Evolutionary conservation across 768 basidiomycete genomes (phyloP), one percentile per base, ranked within the genome.

Genomic region (Phylloporus arenicola): DNA sequence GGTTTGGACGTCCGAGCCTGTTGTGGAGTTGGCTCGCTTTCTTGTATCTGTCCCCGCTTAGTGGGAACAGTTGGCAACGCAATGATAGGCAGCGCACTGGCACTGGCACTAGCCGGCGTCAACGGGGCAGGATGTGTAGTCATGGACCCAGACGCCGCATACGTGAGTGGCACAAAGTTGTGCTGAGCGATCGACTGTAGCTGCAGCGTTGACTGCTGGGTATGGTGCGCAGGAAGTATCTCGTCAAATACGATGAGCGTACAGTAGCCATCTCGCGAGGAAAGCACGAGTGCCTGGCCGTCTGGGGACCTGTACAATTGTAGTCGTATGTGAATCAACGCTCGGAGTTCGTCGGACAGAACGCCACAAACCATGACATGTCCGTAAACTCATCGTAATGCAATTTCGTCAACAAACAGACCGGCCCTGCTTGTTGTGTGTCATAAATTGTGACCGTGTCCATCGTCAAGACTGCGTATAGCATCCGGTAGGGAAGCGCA

Each of bases 381-480:
- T 99, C 96, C 7, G 96, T 98, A 64, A 98, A 98, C 61, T 95
- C 92, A 54, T 95, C 92, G 65, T 96, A 98, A 70, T 99, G 96
- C 54, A 98, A 71, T 61, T 94, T 95, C 25, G 88, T 91, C 56
- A 99, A 79, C 59, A 98, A 72, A 61, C 92, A 92, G 45, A 97
- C 78, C 0, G 96, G 96, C 3, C 86, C 82, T 1, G 90, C 80
- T 72, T 98, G 95, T 70, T 98, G 96, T 4, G 94, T 98, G 65
- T 99, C 96, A 64, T 99, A 93, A 46, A 99, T 85, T 24, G 88
- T 79, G 40, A 99, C 83, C 0, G 91, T 85, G 68, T 99, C 96
- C 83, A 93, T 96, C 19, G 95, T 96, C 43, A 92, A 87, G 14
- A 98, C 92, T 2, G 96, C 92, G 60, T 87, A 98, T 38, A 97